Evolutionary conservation across 2,329 filamentous ascomycete genomes (phyloP).

Genomic region (Verticillium nubilum): DNA sequence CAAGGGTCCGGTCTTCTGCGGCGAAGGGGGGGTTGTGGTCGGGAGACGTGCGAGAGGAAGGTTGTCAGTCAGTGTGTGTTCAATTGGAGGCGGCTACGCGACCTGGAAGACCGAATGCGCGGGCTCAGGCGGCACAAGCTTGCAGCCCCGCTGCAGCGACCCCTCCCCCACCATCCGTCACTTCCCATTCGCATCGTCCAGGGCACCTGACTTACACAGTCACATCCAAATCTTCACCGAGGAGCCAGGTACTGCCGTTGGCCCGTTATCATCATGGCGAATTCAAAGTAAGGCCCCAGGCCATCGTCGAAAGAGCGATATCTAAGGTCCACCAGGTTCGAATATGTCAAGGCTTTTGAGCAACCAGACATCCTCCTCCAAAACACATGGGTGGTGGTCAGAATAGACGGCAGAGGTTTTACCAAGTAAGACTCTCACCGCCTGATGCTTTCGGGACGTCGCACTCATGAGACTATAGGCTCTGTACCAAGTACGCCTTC

Average conservation of each 20-base stretch:
- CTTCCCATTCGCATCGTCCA: not conserved
- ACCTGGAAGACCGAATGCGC: not conserved
- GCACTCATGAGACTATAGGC: slow-evolving; percentile 41
- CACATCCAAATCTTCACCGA: not conserved
- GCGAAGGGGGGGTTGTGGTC: not conserved
- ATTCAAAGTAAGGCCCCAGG: slow-evolving; percentile 42
- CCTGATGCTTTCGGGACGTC: not conserved
- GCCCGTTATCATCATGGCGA: slow-evolving; percentile 36
- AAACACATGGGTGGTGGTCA: slow-evolving; percentile 93
- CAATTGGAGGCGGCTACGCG: not conserved
- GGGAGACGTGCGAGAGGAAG: not conserved
- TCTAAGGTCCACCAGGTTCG: slow-evolving; percentile 61
- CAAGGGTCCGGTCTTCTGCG: not conserved
- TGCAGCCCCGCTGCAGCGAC: slow-evolving; percentile 2
- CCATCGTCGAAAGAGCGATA: not conserved
- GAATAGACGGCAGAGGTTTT: slow-evolving; percentile 91
- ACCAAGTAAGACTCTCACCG: slow-evolving; percentile 61
- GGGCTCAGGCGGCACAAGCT: not conserved
- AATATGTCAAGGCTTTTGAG: slow-evolving; percentile 91
- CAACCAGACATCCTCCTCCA: slow-evolving; percentile 72
- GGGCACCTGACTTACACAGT: not conserved
- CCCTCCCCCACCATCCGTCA: slow-evolving; percentile 12
- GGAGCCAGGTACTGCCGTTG: not conserved
- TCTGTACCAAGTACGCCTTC: slow-evolving; percentile 79
- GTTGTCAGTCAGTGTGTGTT: not conserved